These are phyloP conservation scores for Neurospora sp. DNA, from an alignment of 495 filamentous ascomycete genomes.

Conservation along the genomic window DNA sequence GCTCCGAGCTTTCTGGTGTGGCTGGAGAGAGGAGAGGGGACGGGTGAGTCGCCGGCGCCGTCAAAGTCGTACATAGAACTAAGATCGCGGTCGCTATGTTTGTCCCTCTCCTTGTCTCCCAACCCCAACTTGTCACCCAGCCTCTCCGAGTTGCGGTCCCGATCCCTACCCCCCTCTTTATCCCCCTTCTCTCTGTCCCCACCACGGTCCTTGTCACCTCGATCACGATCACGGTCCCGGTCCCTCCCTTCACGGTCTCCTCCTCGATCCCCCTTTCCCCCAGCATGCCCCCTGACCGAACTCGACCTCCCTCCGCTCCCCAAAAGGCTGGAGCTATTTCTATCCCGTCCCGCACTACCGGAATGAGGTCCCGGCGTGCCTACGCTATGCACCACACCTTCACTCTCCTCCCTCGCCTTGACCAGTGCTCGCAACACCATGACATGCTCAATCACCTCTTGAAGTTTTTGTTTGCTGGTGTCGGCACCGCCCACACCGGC, in stretches of 20 bases:
- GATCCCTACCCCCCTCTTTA: background rate
- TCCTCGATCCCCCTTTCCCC: background rate
- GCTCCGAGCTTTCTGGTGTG: conserved; percentile 36
- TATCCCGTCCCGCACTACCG: conserved; percentile 1
- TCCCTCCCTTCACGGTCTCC: background rate
- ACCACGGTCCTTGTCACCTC: conserved; percentile 1
- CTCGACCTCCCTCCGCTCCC: background rate
- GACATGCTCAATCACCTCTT: conserved; percentile 34
- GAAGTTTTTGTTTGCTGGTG: conserved; percentile 21
- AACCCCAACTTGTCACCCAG: background rate
- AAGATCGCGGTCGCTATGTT: conserved; percentile 37
- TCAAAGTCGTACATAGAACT: conserved; percentile 56
- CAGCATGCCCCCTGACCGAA: background rate
- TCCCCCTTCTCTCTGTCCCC: background rate
- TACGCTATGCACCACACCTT: conserved; percentile 30
- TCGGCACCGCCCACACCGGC: conserved; percentile 35
- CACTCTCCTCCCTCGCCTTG: conserved; percentile 48
- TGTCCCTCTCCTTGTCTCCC: background rate
- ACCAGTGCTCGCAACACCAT: conserved; percentile 35
- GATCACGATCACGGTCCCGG: background rate
- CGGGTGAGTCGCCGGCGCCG: conserved; percentile 57
- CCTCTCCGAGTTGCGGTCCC: conserved; percentile 34
- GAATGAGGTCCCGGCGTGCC: conserved; percentile 21
- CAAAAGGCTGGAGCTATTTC: background rate
- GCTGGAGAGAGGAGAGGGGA: conserved; percentile 48